phyloP scores from a whole-genome alignment of 1,139 yeast species.

The Suhomyces panamericanus region DNA sequence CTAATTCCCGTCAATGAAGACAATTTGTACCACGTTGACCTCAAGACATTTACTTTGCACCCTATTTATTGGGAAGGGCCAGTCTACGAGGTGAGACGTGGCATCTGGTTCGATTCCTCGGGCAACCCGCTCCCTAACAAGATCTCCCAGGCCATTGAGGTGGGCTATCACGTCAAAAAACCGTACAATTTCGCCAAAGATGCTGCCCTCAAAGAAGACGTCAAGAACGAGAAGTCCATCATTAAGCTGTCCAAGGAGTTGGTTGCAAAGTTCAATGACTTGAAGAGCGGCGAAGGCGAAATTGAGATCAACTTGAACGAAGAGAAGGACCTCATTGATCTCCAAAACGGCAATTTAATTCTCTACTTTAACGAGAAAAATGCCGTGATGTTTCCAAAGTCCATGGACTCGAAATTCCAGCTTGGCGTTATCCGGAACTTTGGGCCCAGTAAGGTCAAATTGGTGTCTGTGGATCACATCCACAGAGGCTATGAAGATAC shows the following conservation, averaged over 20 bases:
- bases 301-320: conserved; percentile 18
- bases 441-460: conserved; percentile 32
- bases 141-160: conserved; percentile 61
- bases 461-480: conserved; percentile 38
- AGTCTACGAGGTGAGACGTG: conserved; percentile 76
- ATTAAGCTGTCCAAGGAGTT: conserved; percentile 19
- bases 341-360: conserved; percentile 33
- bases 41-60: conserved; percentile 50
- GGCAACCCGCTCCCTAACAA: conserved; percentile 58
- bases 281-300: conserved; percentile 8
- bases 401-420: conserved; percentile 36
- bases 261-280: conserved; percentile 25
- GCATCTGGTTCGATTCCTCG: conserved; percentile 73
- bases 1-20: conserved; percentile 68
- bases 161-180: conserved; percentile 41
- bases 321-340: conserved; percentile 33
- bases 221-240: conserved; percentile 5
- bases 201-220: conserved; percentile 8
- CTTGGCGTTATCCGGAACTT: conserved; percentile 41
- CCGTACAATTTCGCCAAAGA: conserved; percentile 28
- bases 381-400: conserved; percentile 42
- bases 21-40: conserved; percentile 68
- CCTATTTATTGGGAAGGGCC: conserved; percentile 95
- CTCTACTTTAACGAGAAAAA: conserved; percentile 33
- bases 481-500: conserved; percentile 41